Percentiles rank a stretch among this genome's conserved stretches.
Conservation (phyloP, 257 asterid species). For the Cynanchum wilfordii region DNA sequence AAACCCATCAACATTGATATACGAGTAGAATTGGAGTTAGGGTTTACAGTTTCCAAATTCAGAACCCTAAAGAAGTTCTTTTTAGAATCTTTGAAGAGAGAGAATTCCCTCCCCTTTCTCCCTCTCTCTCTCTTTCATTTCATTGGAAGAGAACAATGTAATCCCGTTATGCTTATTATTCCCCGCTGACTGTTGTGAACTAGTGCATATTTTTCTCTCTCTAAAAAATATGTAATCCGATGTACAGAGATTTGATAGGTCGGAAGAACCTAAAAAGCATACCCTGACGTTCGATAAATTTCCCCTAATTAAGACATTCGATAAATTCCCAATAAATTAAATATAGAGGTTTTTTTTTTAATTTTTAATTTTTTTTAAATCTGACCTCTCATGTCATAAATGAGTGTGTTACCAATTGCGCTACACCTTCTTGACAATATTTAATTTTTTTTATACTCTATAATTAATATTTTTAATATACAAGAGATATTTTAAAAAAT, state of each 20-base stretch:
- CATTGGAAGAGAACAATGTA: background rate
- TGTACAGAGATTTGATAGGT: background rate
- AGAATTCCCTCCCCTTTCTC: slow-evolving; percentile 7
- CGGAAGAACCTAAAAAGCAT: background rate
- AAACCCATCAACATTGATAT: background rate
- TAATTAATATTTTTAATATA: too few species aligned
- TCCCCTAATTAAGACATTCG: too few species aligned
- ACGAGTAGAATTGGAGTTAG: slow-evolving; percentile 11
- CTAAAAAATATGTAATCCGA: too few species aligned
- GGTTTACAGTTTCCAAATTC: slow-evolving; percentile 10
- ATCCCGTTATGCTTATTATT: background rate
- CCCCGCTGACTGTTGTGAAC: background rate
- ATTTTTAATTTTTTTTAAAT: too few species aligned
- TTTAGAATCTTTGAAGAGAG: background rate
- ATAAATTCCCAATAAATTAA: too few species aligned
- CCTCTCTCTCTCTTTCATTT: slow-evolving; percentile 1
- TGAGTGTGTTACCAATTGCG: too few species aligned
- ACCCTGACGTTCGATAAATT: too few species aligned
- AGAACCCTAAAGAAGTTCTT: background rate
- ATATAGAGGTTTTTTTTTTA: too few species aligned
- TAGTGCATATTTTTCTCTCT: background rate
- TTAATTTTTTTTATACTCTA: too few species aligned
- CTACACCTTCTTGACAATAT: too few species aligned
- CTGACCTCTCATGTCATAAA: too few species aligned
- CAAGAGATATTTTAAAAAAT: too few species aligned